Evolutionary conservation across 129 eudicot genomes (phyloP).

Genomic region (Tagetes erecta): DNA sequence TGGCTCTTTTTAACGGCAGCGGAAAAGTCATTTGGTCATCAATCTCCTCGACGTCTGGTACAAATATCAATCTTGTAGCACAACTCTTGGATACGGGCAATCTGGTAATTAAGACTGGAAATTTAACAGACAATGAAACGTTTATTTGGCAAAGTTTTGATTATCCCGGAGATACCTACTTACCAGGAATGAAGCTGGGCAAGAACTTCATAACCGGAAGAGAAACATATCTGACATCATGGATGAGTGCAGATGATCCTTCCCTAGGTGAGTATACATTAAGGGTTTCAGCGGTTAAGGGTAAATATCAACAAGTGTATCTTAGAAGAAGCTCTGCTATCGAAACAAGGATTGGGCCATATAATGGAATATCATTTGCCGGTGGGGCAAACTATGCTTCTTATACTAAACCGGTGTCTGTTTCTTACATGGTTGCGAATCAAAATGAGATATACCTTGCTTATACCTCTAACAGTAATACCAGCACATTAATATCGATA

Average conservation of each 20-base stretch:
- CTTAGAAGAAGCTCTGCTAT: slow-evolving; percentile 1
- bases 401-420: background rate
- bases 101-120: slow-evolving; percentile 23
- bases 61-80: slow-evolving; percentile 12
- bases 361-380: slow-evolving; percentile 22
- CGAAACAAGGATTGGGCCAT: slow-evolving; percentile 19
- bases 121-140: background rate
- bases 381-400: slow-evolving; percentile 14
- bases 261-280: slow-evolving; percentile 21
- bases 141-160: slow-evolving; percentile 24
- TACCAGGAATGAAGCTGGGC: background rate
- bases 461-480: background rate
- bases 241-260: slow-evolving; percentile 33
- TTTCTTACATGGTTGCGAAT: slow-evolving; percentile 3
- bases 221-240: slow-evolving; percentile 4
- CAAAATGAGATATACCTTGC: slow-evolving; percentile 5
- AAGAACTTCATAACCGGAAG: background rate
- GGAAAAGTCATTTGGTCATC: slow-evolving; percentile 30
- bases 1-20: slow-evolving; percentile 16
- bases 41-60: slow-evolving; percentile 15
- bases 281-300: background rate
- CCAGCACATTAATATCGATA: background rate
- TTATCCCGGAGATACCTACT: slow-evolving; percentile 23
- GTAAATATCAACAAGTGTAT: slow-evolving; percentile 20
- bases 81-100: slow-evolving; percentile 36